Conservation (phyloP, 2,329 filamentous ascomycete species). For the Arthrobotrys musiformis region DNA sequence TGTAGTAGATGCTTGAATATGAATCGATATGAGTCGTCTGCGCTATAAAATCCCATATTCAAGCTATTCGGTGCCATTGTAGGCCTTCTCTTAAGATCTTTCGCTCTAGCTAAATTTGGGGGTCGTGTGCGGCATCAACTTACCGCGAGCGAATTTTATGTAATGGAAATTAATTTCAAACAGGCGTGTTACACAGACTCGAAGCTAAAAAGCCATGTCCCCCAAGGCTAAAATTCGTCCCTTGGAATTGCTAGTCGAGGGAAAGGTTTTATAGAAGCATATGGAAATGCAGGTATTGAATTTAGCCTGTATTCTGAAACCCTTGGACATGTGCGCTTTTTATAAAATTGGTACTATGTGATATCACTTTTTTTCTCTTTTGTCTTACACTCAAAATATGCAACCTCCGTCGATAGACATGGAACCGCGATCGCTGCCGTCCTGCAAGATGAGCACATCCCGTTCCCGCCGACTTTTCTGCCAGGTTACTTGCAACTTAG, state of each 20-base stretch:
- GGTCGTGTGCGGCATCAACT: neutral
- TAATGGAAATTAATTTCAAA: neutral
- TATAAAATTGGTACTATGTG: neutral
- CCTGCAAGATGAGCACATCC: conserved; percentile 43
- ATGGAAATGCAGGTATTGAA: neutral
- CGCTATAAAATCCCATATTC: too few species aligned
- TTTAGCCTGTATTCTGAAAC: conserved; percentile 7
- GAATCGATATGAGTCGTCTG: too few species aligned
- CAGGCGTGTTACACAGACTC: neutral
- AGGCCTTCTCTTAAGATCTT: neutral
- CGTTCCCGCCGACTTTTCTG: conserved; percentile 10
- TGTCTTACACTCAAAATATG: neutral
- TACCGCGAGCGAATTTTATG: neutral
- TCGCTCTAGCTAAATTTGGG: neutral
- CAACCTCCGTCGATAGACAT: neutral
- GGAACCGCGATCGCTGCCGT: conserved; percentile 26
- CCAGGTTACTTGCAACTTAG: neutral
- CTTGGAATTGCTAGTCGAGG: too few species aligned
- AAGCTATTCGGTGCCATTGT: too few species aligned
- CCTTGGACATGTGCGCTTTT: neutral
- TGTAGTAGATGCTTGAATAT: too few species aligned
- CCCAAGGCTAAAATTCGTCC: too few species aligned
- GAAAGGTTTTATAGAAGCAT: too few species aligned
- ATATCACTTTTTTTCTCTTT: conserved; percentile 10
- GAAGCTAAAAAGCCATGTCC: too few species aligned